Evolutionary conservation across 2,329 filamentous ascomycete species (phyloP), one percentile per base, ranked within the genome.

Genomic region (Geosmithia flava): DNA sequence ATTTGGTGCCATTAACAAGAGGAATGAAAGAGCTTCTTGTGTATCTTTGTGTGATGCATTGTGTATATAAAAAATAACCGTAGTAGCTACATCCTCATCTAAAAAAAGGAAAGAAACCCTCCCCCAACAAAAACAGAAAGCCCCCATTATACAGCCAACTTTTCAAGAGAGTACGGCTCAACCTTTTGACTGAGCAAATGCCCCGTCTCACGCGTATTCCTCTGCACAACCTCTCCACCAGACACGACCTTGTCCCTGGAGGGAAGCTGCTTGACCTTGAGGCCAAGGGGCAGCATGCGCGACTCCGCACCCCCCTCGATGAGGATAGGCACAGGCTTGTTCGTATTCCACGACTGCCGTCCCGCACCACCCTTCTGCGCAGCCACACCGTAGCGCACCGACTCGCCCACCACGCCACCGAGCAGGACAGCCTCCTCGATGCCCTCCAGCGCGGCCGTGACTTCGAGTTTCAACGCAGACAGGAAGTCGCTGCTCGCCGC

Each of bases 121-220:
- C 33, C 33, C 33, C 3, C 33, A 7, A 7, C 29, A 30, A 7
- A 30, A 30, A 30, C 29, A 30, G 29, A 7, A 6, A 7, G 6
- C 29, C 11, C 33, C 13, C 20, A 15, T 68, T 73, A 87, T 57
- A 88, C 69, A 47, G 75, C 65, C 56, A 95, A 81, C 65, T 80
- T 79, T 68, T 95, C 88, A 54, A 91, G 75, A 44, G 85, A 87
- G 68, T 96, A 95, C 54, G 83, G 80, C 49, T 85, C 85, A 52
- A 90, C 83, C 61, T 82, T 83, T 67, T 86, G 85, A 60, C 85
- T 87, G 59, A 85, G 79, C 62, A 94, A 67, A 64, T 85, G 80
- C 17, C 85, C 87, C 50, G 83, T 81, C 67, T 95, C 85, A 63
- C 88, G 74, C 55, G 69, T 72, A 56, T 74, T 88, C 55, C 87